Evolutionary conservation across 345 rosid species (phyloP), one percentile per base, ranked within the genome.

Genomic region (Lumnitzera littorea): DNA sequence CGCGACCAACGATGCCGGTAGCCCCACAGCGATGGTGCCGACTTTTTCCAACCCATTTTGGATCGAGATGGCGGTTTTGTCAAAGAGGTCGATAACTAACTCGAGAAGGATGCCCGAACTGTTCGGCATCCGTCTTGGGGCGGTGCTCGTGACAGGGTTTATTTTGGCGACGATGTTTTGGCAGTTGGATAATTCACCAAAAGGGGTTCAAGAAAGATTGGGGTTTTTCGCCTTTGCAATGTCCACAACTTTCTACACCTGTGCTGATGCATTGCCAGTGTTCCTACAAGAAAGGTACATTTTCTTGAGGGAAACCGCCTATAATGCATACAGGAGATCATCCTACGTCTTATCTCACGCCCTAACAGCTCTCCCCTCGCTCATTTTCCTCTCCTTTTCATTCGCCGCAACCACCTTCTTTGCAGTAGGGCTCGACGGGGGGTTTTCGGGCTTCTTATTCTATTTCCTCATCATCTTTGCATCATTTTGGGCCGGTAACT

Each of bases 161-260:
- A 94, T 94, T 51, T 20, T 94, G 0, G 99, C 99, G 43, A 94
- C 99, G 10, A 78, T 94, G 63, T 94, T 81, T 54, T 90, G 97
- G 99, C 75, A 70, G 54, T 84, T 94, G 12, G 99, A 90, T 41
- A 74, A 71, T 61, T 94, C 99, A 3, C 99, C 99, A 0, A 87
- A 82, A 74, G 99, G 99, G 0, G 84, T 83, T 3, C 92, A 86
- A 68, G 99, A 94, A 55, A 62, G 99, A 16, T 23, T 94, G 41
- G 99, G 99, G 12, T 88, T 90, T 70, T 78, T 94, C 70, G 99
- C 99, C 0, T 94, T 94, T 66, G 99, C 96, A 0, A 90, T 94
- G 97, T 94, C 99, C 0, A 94, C 99, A 1, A 94, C 95, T 27
- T 94, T 84, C 84, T 94, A 94, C 85, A 86, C 97, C 4, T 94